Evolutionary conservation across 305 asterid genomes (phyloP).

Genomic region (Fraxinus albicans): DNA sequence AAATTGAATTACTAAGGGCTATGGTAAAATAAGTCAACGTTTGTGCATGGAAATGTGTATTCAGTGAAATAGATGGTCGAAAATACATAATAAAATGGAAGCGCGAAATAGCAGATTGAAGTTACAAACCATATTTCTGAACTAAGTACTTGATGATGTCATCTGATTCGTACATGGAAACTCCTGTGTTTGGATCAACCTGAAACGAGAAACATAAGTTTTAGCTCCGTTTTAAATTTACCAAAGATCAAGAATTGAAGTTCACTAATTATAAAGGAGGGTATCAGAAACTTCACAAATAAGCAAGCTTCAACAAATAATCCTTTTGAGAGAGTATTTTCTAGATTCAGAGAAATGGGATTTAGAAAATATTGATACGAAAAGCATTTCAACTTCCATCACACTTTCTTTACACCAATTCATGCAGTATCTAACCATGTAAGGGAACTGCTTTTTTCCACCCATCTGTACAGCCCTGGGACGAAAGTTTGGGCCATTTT

Average conservation of each 20-base stretch:
- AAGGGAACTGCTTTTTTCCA: slow-evolving; percentile 80
- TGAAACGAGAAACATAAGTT: slow-evolving; percentile 37
- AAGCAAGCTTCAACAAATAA: background rate
- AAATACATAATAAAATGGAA: background rate
- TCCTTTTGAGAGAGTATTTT: background rate
- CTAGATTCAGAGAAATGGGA: background rate
- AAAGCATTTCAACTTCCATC: slow-evolving; percentile 6
- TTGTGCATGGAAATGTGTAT: background rate
- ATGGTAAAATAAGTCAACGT: background rate
- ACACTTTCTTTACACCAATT: slow-evolving; percentile 11
- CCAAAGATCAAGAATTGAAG: background rate
- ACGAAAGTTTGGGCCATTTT: slow-evolving; percentile 85
- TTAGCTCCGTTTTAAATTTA: background rate
- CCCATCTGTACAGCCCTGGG: slow-evolving; percentile 76
- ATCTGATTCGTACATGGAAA: slow-evolving; percentile 53
- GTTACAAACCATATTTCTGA: slow-evolving; percentile 69
- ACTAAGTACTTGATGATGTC: slow-evolving; percentile 83
- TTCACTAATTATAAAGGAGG: background rate
- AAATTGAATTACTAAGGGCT: background rate
- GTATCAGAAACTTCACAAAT: slow-evolving; percentile 4
- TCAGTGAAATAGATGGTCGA: background rate
- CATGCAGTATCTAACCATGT: slow-evolving; percentile 58
- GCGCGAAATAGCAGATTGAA: slow-evolving; percentile 11
- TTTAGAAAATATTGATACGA: background rate
- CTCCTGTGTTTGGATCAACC: slow-evolving; percentile 97